Conservation (phyloP, 768 basidiomycete species). For the Podaxis sp. region DNA sequence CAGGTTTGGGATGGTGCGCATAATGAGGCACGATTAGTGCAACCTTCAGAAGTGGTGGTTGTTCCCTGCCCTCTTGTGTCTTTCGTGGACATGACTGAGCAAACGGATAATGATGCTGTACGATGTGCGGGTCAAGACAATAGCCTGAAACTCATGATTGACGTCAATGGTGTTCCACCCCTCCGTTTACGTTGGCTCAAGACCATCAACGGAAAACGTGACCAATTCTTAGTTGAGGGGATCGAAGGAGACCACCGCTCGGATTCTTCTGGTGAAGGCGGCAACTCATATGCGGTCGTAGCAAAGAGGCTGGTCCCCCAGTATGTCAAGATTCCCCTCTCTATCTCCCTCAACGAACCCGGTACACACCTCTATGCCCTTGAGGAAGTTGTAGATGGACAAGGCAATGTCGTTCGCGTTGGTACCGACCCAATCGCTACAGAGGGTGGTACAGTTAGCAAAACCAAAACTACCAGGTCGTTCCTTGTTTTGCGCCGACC, state of each 20-base stretch:
- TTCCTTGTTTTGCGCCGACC: slow-evolving; percentile 71
- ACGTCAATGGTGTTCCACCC: slow-evolving; percentile 70
- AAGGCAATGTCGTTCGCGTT: slow-evolving; percentile 68
- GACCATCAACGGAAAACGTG: slow-evolving; percentile 58
- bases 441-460: slow-evolving; percentile 23
- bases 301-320: slow-evolving; percentile 35
- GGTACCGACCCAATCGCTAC: slow-evolving; percentile 24
- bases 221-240: slow-evolving; percentile 78
- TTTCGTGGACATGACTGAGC: slow-evolving; percentile 44
- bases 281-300: slow-evolving; percentile 7
- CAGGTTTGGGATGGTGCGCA: slow-evolving; percentile 66
- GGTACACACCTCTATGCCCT: slow-evolving; percentile 72
- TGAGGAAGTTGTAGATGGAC: slow-evolving; percentile 77
- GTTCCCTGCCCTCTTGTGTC: slow-evolving; percentile 80
- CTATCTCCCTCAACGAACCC: slow-evolving; percentile 53
- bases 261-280: slow-evolving; percentile 17
- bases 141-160: slow-evolving; percentile 52
- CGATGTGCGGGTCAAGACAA: slow-evolving; percentile 69
- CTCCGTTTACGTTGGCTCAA: slow-evolving; percentile 75
- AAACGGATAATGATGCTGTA: slow-evolving; percentile 33
- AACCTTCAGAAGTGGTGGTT: slow-evolving; percentile 55
- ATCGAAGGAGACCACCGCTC: slow-evolving; percentile 57
- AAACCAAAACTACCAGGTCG: slow-evolving; percentile 50
- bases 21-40: slow-evolving; percentile 68
- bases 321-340: slow-evolving; percentile 63